A percentile compares a stretch with the other conserved stretches of the same genome.
Evolutionary conservation across 306 rosid genomes (phyloP).

Genomic region (Lotus japonicus): DNA sequence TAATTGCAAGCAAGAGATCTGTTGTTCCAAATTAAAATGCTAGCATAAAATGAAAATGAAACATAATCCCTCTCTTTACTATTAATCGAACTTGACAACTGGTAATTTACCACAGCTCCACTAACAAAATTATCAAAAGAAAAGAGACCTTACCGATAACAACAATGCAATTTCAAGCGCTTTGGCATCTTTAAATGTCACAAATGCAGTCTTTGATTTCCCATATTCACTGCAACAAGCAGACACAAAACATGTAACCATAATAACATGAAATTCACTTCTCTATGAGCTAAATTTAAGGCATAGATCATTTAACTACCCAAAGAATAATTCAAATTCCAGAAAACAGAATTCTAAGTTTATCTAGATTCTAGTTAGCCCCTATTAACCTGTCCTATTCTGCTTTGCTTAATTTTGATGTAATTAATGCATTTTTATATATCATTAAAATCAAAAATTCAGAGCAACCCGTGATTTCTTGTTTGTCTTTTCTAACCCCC

Average conservation of each 20-base stretch:
- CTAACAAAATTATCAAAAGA: slow-evolving; percentile 16
- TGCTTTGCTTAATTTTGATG: background rate
- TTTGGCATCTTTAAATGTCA: slow-evolving; percentile 83
- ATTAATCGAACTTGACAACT: background rate
- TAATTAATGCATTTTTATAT: background rate
- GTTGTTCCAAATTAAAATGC: background rate
- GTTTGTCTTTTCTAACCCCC: no score
- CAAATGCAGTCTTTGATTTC: slow-evolving; percentile 77
- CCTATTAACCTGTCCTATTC: background rate
- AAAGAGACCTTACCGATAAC: slow-evolving; percentile 59
- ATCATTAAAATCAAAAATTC: slow-evolving; percentile 2
- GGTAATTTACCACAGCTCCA: background rate
- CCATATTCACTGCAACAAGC: slow-evolving; percentile 64
- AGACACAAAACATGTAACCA: slow-evolving; percentile 9
- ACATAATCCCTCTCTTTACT: background rate
- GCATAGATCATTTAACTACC: background rate
- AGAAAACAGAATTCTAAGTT: background rate
- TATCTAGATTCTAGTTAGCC: background rate
- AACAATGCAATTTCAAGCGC: slow-evolving; percentile 87
- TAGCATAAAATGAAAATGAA: no score
- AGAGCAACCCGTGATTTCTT: slow-evolving; percentile 6
- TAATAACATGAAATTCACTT: background rate
- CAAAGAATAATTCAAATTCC: background rate
- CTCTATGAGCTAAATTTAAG: background rate
- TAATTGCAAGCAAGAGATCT: background rate